Evolutionary conservation across 805 yeast species (phyloP).

Genomic region (Candida qinlingensis): DNA sequence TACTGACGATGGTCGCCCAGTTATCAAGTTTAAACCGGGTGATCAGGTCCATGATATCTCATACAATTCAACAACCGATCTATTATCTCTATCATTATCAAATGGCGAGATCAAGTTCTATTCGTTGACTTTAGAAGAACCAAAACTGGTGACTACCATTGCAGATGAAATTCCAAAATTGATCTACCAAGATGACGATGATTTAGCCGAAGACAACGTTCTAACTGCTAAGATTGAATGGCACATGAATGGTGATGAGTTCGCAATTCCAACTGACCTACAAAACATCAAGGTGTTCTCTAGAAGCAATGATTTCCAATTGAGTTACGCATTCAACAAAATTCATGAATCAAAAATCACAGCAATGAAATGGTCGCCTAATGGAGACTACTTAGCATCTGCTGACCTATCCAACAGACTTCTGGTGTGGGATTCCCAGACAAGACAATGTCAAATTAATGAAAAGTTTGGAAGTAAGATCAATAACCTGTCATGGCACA

Average conservation of each 20-base stretch:
- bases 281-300: constrained; percentile 41
- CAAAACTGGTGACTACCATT: constrained; percentile 44
- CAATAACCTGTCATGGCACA: constrained; percentile 33
- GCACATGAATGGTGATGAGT: constrained; percentile 63
- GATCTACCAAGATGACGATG: constrained; percentile 37
- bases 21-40: constrained; percentile 31
- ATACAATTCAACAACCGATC: constrained; percentile 52
- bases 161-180: constrained; percentile 33
- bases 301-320: constrained; percentile 10
- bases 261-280: constrained; percentile 59
- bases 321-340: constrained; percentile 19
- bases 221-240: constrained; percentile 56
- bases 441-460: constrained; percentile 29
- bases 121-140: constrained; percentile 46
- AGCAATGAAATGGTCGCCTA: constrained; percentile 51
- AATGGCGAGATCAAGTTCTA: constrained; percentile 55
- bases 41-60: constrained; percentile 56
- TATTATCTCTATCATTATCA: constrained; percentile 51
- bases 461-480: constrained; percentile 26
- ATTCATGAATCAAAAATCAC: constrained; percentile 25
- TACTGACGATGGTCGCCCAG: constrained; percentile 18
- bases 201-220: constrained; percentile 32
- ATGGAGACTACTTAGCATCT: constrained; percentile 56
- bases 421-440: constrained; percentile 49
- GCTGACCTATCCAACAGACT: constrained; percentile 46